Percentiles rank a stretch among this genome's conserved stretches.
These are phyloP conservation scores for Solanum habrochaites DNA, from an alignment of 257 asterid genomes.

Conservation along the genomic window DNA sequence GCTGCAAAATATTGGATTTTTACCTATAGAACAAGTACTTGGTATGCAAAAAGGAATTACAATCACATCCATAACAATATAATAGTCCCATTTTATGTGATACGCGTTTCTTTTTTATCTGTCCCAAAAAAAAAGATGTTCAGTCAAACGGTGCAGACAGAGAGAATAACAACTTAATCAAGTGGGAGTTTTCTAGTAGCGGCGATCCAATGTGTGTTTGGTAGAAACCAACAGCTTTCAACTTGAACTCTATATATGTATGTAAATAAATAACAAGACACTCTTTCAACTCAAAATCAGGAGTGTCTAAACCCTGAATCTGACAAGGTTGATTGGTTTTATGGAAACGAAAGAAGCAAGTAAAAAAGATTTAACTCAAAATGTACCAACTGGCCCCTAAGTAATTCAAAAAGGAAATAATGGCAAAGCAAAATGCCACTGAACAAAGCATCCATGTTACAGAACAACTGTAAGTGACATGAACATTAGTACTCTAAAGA, in stretches of 20 bases:
- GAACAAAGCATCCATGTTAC: background rate
- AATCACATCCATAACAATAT: background rate
- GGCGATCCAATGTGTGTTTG: background rate
- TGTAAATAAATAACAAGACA: background rate
- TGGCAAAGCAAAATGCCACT: background rate
- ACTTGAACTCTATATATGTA: background rate
- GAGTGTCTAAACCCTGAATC: background rate
- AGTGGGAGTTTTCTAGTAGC: background rate
- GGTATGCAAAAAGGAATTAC: background rate
- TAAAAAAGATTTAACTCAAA: background rate
- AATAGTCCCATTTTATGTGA: background rate
- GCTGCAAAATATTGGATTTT: slow-evolving; percentile 1
- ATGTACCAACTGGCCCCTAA: background rate
- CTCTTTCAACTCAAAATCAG: background rate
- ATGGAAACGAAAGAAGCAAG: background rate
- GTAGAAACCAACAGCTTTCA: background rate
- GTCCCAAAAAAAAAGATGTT: background rate
- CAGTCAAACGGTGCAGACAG: background rate
- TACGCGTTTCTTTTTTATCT: too few species aligned
- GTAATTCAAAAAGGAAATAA: background rate
- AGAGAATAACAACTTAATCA: background rate
- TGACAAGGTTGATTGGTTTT: background rate
- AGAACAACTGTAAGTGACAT: background rate
- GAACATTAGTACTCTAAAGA: background rate
- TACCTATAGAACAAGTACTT: background rate